phyloP scores from a whole-genome alignment of 192 early-diverging fungal genomes.

The Oehlia diaphana region DNA sequence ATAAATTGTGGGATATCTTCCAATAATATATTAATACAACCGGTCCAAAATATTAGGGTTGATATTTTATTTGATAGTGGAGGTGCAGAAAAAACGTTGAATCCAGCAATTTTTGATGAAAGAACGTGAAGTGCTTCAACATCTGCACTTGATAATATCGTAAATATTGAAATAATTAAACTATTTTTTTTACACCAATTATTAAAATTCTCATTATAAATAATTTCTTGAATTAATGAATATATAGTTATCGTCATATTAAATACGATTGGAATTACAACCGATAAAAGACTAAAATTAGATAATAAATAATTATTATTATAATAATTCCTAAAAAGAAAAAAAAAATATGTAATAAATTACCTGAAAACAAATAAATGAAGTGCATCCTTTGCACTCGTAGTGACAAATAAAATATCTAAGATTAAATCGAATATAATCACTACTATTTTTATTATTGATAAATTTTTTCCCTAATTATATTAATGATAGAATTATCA shows the following conservation, averaged over 20 bases:
- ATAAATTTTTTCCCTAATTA: not conserved
- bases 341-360: no score
- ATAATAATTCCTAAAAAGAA: no score
- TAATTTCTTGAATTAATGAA: conserved; percentile 3
- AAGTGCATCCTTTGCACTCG: not conserved
- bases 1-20: conserved; percentile 18
- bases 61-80: not conserved
- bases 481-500: not conserved
- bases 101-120: not conserved
- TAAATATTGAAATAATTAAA: not conserved
- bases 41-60: not conserved
- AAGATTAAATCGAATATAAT: not conserved
- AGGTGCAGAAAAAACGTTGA: conserved; percentile 2
- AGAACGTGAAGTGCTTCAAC: not conserved
- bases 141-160: conserved; percentile 12
- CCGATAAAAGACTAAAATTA: no score
- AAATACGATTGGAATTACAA: no score
- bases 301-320: no score
- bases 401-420: not conserved
- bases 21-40: not conserved
- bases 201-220: not conserved
- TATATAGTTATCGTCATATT: not conserved
- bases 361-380: not conserved
- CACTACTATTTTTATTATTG: not conserved
- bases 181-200: not conserved